These are phyloP conservation scores for Botrytis sinoallii DNA, from an alignment of 2,329 filamentous ascomycete species.

Conservation along the genomic window DNA sequence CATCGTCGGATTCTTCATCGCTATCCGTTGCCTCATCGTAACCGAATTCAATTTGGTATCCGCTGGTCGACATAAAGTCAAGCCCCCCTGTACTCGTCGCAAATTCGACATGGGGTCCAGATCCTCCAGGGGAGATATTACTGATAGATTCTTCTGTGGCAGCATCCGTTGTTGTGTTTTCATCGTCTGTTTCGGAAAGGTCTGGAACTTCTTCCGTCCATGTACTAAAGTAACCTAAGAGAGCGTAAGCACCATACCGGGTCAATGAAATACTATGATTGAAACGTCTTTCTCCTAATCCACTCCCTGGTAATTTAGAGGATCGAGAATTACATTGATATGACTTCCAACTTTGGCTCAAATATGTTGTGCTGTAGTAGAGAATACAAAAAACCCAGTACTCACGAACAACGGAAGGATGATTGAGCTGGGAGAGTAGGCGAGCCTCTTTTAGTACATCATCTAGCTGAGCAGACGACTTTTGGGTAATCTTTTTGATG, in stretches of 20 bases:
- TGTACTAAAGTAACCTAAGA: slow-evolving; percentile 86
- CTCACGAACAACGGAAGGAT: slow-evolving; percentile 60
- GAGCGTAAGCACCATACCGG: background rate
- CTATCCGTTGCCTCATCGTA: slow-evolving; percentile 49
- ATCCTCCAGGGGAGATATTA: slow-evolving; percentile 30
- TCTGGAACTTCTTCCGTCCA: slow-evolving; percentile 78
- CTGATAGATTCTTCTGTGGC: slow-evolving; percentile 31
- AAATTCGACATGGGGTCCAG: slow-evolving; percentile 34
- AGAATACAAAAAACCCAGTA: slow-evolving; percentile 18
- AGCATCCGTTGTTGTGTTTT: slow-evolving; percentile 49
- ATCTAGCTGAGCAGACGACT: slow-evolving; percentile 72
- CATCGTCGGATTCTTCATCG: slow-evolving; percentile 38
- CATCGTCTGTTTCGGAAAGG: slow-evolving; percentile 53
- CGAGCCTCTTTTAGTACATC: slow-evolving; percentile 84
- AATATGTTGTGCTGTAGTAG: background rate
- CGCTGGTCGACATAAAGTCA: slow-evolving; percentile 89
- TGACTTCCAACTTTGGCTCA: background rate
- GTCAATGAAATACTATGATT: background rate
- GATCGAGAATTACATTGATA: background rate
- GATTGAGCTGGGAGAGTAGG: slow-evolving; percentile 86
- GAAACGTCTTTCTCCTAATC: background rate
- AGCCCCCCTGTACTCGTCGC: slow-evolving; percentile 68
- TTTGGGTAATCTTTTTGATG: slow-evolving; percentile 91
- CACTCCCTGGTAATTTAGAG: background rate
- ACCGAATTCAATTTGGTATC: slow-evolving; percentile 74